Conservation (phyloP, 352 stramenopile genomes). For the Globisporangium barbulae region DNA sequence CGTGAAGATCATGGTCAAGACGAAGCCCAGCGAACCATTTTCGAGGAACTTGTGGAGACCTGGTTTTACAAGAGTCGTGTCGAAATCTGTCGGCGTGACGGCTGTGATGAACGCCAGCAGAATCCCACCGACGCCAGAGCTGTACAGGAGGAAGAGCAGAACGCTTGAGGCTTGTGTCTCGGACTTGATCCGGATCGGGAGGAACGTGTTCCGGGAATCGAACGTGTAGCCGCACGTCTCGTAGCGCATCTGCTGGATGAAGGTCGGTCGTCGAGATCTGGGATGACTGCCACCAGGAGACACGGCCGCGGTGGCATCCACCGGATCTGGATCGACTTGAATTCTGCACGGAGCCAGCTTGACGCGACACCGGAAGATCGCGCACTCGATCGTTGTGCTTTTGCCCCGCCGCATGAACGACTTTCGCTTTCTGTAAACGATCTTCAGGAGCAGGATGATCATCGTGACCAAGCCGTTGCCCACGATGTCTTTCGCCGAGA, state of each 20-base stretch:
- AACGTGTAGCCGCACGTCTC: conserved; percentile 9
- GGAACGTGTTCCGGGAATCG: conserved; percentile 10
- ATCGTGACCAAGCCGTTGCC: conserved; percentile 26
- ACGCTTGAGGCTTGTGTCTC: conserved; percentile 5
- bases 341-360: conserved; percentile 9
- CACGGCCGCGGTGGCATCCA: neutral
- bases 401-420: conserved; percentile 11
- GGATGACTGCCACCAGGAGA: too few relatives aligned
- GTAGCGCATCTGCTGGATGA: conserved; percentile 23
- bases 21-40: conserved; percentile 6
- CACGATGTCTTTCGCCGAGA: conserved; percentile 21
- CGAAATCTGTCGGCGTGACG: neutral
- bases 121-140: conserved; percentile 4
- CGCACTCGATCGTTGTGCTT: conserved; percentile 20
- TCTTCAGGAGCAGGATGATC: conserved; percentile 25
- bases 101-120: conserved; percentile 10
- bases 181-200: conserved; percentile 10
- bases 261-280: conserved; percentile 8
- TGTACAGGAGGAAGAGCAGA: conserved; percentile 11
- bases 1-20: conserved; percentile 15
- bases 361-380: conserved; percentile 17
- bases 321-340: neutral
- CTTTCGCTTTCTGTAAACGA: conserved; percentile 26
- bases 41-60: conserved; percentile 1
- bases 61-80: neutral